Evolutionary conservation across 2,329 filamentous ascomycete species (phyloP), one percentile per base, ranked within the genome.

Genomic region (Reticulascus tulasneorum): DNA sequence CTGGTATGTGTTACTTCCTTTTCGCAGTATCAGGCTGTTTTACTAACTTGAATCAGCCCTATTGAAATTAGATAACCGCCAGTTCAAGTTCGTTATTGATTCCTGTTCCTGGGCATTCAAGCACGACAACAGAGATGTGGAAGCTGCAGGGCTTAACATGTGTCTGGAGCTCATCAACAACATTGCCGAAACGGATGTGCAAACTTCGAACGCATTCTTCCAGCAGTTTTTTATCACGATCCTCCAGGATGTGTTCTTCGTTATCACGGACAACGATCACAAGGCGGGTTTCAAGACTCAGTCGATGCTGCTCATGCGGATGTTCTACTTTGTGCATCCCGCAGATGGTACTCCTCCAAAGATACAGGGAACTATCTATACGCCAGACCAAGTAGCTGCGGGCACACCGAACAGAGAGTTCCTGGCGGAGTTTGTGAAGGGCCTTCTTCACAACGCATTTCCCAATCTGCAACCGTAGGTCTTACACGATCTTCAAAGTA

Each of bases 71-170:
- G 91, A 98, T 58, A 91, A 87, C 54, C 82, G 88, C 41, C 93
- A 96, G 58, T 98, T 98, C 79, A 98, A 98, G 68, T 94, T 97
- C 56, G 90, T 98, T 53, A 97, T 98, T 49, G 93, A 98, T 62
- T 94, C 91, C 23, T 98, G 94, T 73, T 89, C 97, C 75, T 98
- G 93, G 94, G 93, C 94, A n/a, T 96, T 91, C 71, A 98, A 98
- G 72, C 93, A 98, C 64, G 93, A 98, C 68, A 98, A 98, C 66
- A 86, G 93, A 42, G 89, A 96, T 57, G 93, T 98, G 20, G 93
- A 98, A 64, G 88, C 86, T 49, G 94, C 93, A 24, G 93, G 93
- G 42, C 79, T 98, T 43, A 93, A 90, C 64, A 98, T 98, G 93
- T 97, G 91, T 62, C 79, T 95, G 49, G 93, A 98, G 66, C 74